A percentile compares a stretch with the other conserved stretches of the same genome.
These are phyloP conservation scores for Wickerhamomyces ciferrii DNA, from an alignment of 805 yeast genomes.

Conservation along the genomic window DNA sequence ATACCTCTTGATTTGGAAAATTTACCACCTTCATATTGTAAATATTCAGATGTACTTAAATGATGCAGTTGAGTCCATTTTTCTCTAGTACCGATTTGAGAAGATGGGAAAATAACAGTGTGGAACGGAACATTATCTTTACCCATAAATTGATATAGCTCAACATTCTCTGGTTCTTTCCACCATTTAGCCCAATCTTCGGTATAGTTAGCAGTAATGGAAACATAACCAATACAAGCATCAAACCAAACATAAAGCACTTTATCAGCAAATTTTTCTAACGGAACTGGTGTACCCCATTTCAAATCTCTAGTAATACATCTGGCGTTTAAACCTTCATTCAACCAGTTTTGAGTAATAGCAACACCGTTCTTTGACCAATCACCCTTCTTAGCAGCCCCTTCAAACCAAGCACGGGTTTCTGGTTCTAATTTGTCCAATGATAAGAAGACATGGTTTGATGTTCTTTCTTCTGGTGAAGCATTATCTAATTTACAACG, in stretches of 20 bases:
- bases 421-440: conserved; percentile 81
- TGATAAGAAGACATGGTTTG: conserved; percentile 81
- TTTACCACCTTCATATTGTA: conserved; percentile 97
- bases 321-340: conserved; percentile 88
- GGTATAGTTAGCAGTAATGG: conserved; percentile 92
- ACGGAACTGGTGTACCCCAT: conserved; percentile 99
- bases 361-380: conserved; percentile 93
- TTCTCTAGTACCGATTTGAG: conserved; percentile 84
- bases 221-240: conserved; percentile 94
- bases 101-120: conserved; percentile 94
- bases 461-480: conserved; percentile 72
- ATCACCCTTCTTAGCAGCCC: conserved; percentile 63
- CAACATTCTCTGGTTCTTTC: conserved; percentile 85
- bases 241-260: conserved; percentile 99
- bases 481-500: conserved; percentile 90
- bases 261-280: conserved; percentile 78
- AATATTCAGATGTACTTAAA: conserved; percentile 89
- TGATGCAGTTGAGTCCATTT: conserved; percentile 90
- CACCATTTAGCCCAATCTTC: conserved; percentile 87
- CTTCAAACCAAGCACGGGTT: conserved; percentile 65
- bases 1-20: conserved; percentile 97
- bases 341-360: conserved; percentile 90
- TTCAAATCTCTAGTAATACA: conserved; percentile 95
- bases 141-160: conserved; percentile 97
- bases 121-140: conserved; percentile 99